phyloP scores from a whole-genome alignment of 1,284 basidiomycete genomes.

The Naganishia liquefaciens region DNA sequence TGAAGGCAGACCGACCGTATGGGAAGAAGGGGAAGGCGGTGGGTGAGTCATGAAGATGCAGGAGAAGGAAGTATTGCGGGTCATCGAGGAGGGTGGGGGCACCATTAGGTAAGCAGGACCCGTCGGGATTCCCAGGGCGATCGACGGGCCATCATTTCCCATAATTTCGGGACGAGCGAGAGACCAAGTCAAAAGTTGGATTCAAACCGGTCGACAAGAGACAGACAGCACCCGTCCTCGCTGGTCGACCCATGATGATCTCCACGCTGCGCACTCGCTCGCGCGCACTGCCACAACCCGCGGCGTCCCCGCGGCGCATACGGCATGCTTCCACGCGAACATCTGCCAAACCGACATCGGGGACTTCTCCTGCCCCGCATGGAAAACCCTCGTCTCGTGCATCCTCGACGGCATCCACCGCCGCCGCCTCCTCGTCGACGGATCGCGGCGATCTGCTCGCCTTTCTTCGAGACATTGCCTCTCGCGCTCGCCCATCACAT shows the following conservation, averaged over 20 bases:
- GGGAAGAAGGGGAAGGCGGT: background rate
- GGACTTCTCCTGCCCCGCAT: background rate
- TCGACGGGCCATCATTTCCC: too few relatives aligned
- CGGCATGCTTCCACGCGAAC: constrained; percentile 7
- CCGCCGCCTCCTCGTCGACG: constrained; percentile 3
- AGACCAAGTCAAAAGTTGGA: too few relatives aligned
- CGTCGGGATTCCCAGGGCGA: background rate
- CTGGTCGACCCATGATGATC: too few relatives aligned
- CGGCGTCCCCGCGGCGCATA: background rate
- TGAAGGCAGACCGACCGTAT: background rate
- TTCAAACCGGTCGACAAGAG: too few relatives aligned
- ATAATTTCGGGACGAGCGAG: too few relatives aligned
- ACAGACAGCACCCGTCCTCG: too few relatives aligned
- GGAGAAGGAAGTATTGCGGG: background rate
- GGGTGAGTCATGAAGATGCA: background rate
- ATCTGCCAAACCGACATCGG: background rate
- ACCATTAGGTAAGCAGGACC: constrained; percentile 15
- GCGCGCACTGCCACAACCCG: background rate
- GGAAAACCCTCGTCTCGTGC: background rate
- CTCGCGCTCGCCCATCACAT: background rate
- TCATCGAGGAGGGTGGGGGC: background rate
- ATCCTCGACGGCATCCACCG: constrained; percentile 1
- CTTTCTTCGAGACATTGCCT: background rate
- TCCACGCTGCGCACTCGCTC: too few relatives aligned
- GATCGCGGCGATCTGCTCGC: background rate